Evolutionary conservation across 306 rosid species (phyloP), one percentile per base, ranked within the genome.

Genomic region (Medicago lupulina): DNA sequence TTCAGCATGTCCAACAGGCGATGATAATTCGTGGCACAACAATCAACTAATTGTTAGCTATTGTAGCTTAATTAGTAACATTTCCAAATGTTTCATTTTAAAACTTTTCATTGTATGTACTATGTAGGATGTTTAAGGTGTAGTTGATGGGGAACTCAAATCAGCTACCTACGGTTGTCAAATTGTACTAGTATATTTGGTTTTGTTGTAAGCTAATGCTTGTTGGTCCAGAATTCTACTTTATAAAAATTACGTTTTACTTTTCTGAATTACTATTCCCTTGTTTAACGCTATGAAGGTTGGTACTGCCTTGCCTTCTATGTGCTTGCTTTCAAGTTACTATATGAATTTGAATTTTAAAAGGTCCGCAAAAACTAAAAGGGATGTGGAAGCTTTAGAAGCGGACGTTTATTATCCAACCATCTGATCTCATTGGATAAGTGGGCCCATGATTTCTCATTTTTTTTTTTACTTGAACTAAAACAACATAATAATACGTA

Each of bases 1-100:
- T 89, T 96, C 83, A 96, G 98, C 93, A 85, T 96, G 41, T 92
- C 98, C 83, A 90, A 86, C 79, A 88, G 87, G 82, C 80, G 89
- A 80, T 88, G 84, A 87, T 77, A 78, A 58, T 63, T 63, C n/a
- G 11, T 57, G 84, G 69, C 65, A 25, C 64, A 28, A 23, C 72
- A 14, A n/a, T 55, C 74, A 51, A 60, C 75, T 47, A 34, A 38
- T 38, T 53, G 69, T 59, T 73, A 51, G 82, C 86, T 76, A 15
- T 53, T 67, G 70, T 65, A 40, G 87, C 83, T 75, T 74, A 64
- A 81, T 43, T 67, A 46, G 70, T 67, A 86, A 44, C 71, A 81
- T 81, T 80, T 81, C 79, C 74, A 64, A 71, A 70, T 65, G 53
- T 69, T 81, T 65, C 73, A 23, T 81, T 74, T 43, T 36, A 76